Base-by-base conservation (phyloP, 805 yeast genomes). In the Yarrowia porcina region DNA sequence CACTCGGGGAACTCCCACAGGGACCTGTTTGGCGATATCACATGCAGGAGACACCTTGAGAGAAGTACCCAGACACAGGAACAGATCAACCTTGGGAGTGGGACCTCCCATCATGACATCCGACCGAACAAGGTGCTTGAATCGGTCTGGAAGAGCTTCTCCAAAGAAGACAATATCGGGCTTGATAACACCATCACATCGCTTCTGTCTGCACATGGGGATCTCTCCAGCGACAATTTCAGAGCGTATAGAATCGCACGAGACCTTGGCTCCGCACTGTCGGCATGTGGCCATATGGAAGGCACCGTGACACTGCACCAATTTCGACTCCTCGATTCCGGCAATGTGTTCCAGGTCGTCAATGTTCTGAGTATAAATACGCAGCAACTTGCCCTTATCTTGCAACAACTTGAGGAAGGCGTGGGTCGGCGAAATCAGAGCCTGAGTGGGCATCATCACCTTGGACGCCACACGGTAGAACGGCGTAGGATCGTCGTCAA, bases 141-240 rank as follows among this genome's bases (percentile, higher is more conserved):
- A 91, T 52, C 79, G 74, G 13, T 78, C 77, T 0, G 97, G 97
- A 64, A 91, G 77, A 15, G 85, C 83, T 72, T 91, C 97, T 15
- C 96, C 96, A 68, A 91, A 91, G 70, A 91, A 91, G 0, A 96
- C 90, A 65, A 91, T 91, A 71, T 91, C 96, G 0, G 97, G 97
- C 72, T 92, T 91, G 82, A 89, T 80, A 2, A 90, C 93, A 15
- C 97, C 97, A 81, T 74, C 75, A 71, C 97, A 89, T 59, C 77
- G 76, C 18, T 32, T 25, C 13, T 15, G 12, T 1, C 91, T 89
- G 70, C 97, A 91, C 61, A 83, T 73, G 1, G 96, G 90, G 28
- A 91, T 75, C 63, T 82, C 82, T 56, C 82, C 78, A 1, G 75
- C 75, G 66, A 86, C 77, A 41, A 91, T 84, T 61, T 82, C 82